These are phyloP conservation scores for Pterula multifida DNA, from an alignment of 1,284 basidiomycete species.

Conservation along the genomic window DNA sequence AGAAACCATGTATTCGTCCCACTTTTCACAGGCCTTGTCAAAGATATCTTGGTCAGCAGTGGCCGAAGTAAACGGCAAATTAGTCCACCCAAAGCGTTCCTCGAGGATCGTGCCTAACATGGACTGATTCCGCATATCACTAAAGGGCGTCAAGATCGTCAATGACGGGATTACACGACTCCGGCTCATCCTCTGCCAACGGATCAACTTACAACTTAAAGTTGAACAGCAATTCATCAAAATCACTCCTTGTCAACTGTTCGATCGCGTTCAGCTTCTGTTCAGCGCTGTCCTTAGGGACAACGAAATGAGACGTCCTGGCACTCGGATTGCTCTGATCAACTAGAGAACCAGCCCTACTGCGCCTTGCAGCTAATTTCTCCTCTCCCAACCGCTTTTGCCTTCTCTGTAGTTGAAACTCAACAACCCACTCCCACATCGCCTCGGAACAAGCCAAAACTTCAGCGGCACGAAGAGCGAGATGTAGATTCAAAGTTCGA, in stretches of 20 bases:
- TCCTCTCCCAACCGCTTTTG: slow-evolving; percentile 8
- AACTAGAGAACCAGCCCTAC: slow-evolving; percentile 11
- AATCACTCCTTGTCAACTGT: slow-evolving; percentile 38
- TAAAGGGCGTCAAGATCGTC: no score
- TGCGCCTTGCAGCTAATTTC: slow-evolving; percentile 5
- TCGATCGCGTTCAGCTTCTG: neutral
- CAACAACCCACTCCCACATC: slow-evolving; percentile 64
- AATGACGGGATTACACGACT: no score
- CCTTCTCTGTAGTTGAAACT: slow-evolving; percentile 25
- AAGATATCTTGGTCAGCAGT: slow-evolving; percentile 38
- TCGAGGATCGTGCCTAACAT: slow-evolving; percentile 30
- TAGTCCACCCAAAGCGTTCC: slow-evolving; percentile 35
- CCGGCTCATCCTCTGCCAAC: no score
- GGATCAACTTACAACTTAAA: slow-evolving; percentile 44
- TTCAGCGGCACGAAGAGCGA: slow-evolving; percentile 43
- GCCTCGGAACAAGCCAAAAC: slow-evolving; percentile 54
- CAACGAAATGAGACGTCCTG: slow-evolving; percentile 4
- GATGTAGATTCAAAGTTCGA: slow-evolving; percentile 44
- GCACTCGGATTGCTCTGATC: slow-evolving; percentile 2
- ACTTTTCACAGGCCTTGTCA: slow-evolving; percentile 40
- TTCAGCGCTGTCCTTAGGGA: slow-evolving; percentile 9
- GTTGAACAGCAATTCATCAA: slow-evolving; percentile 37
- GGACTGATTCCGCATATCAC: slow-evolving; percentile 54
- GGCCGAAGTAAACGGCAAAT: slow-evolving; percentile 21
- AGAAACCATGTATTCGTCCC: slow-evolving; percentile 23